Conservation (phyloP, 2,329 filamentous ascomycete species). For the Ampelomyces quisqualis region DNA sequence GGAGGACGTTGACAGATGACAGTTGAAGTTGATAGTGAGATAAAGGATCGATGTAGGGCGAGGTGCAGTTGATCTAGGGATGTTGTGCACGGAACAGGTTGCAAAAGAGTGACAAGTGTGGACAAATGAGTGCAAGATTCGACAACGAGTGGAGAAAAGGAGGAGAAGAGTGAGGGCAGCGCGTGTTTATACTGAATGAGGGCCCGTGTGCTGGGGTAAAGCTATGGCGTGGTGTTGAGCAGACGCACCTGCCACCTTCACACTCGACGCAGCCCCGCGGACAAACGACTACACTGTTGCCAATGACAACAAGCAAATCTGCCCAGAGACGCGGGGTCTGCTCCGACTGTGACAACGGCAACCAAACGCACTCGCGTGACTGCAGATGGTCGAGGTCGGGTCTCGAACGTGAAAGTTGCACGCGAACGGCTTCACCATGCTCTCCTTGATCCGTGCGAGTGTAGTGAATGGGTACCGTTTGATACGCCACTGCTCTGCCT, state of each 20-base stretch:
- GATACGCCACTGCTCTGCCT: background rate
- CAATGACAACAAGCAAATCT: background rate
- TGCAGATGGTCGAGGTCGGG: background rate
- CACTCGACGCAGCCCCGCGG: constrained; percentile 6
- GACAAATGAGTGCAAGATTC: constrained; percentile 7
- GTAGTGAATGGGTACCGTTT: background rate
- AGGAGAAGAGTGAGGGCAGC: constrained; percentile 1
- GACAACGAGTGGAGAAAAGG: constrained; percentile 4
- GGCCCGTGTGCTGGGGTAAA: constrained; percentile 6
- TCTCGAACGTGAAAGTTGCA: background rate
- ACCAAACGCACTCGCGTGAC: background rate
- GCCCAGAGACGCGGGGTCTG: background rate
- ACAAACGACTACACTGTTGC: constrained; percentile 11
- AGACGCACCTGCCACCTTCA: constrained; percentile 13
- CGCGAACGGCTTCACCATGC: constrained; percentile 3
- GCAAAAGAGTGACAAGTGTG: constrained; percentile 9
- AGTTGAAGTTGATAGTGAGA: constrained; percentile 1
- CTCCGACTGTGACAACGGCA: background rate
- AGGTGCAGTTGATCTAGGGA: constrained; percentile 17
- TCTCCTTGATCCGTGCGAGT: constrained; percentile 2
- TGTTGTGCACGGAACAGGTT: constrained; percentile 16
- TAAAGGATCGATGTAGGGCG: background rate
- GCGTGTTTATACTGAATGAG: constrained; percentile 13
- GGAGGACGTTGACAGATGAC: constrained; percentile 9
- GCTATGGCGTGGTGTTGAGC: constrained; percentile 12